A percentile compares a stretch with the other conserved stretches of the same genome.
Conservation (phyloP, 305 asterid genomes). For the Solanum chacoense region DNA sequence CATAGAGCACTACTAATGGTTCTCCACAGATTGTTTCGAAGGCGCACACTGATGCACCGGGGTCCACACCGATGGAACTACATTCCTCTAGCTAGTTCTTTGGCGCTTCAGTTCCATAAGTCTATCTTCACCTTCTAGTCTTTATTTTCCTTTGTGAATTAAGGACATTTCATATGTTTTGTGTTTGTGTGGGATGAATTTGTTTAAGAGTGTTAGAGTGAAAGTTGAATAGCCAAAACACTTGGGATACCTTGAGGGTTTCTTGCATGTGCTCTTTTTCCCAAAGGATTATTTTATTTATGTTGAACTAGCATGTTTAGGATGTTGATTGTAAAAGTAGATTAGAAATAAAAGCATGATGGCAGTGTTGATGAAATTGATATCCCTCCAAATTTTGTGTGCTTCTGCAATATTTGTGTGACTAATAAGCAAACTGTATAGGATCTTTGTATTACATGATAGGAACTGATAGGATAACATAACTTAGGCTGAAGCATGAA, state of each 20-base stretch:
- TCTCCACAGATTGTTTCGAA: background rate
- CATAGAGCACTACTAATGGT: background rate
- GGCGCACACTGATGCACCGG: background rate
- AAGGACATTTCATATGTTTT: background rate
- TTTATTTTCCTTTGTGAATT: background rate
- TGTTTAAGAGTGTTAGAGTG: background rate
- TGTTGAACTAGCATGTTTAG: background rate
- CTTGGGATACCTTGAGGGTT: background rate
- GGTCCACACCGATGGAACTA: background rate
- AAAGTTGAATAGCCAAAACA: background rate
- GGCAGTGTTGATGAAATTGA: too few relatives aligned
- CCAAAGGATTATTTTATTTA: background rate
- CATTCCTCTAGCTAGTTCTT: background rate
- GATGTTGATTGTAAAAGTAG: background rate
- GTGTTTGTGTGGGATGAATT: background rate
- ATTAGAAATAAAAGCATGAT: background rate
- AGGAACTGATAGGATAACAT: too few relatives aligned
- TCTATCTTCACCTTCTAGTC: background rate
- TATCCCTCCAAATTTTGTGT: too few relatives aligned
- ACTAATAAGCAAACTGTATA: too few relatives aligned
- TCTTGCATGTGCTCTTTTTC: background rate
- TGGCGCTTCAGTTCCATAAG: background rate
- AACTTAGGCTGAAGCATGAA: background rate
- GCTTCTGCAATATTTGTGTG: too few relatives aligned
- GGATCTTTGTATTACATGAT: too few relatives aligned